Conservation (phyloP, 257 asterid species). For the Rauvolfia tetraphylla region DNA sequence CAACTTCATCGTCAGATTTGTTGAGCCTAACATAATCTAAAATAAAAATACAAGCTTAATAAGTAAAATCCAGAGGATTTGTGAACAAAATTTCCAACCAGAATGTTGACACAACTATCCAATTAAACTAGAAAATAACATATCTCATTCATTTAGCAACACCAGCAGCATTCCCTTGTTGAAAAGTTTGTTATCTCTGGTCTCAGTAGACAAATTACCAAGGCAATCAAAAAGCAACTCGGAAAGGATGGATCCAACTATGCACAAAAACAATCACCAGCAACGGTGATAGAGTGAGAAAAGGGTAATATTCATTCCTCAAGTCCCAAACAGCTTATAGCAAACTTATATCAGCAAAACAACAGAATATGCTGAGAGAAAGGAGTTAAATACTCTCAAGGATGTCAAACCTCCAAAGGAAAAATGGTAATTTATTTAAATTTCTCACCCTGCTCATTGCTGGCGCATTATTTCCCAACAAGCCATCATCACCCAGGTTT, state of each 20-base stretch:
- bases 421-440: constrained; percentile 6
- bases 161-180: neutral
- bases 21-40: neutral
- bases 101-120: constrained; percentile 1
- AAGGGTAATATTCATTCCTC: neutral
- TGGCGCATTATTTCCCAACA: constrained; percentile 63
- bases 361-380: neutral
- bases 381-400: neutral
- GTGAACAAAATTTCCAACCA: neutral
- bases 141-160: neutral
- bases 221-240: neutral
- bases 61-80: neutral
- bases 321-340: neutral
- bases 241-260: neutral
- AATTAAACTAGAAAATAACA: neutral
- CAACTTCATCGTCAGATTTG: neutral
- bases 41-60: neutral
- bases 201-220: neutral
- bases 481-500: constrained; percentile 88
- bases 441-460: constrained; percentile 92
- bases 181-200: neutral
- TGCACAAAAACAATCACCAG: neutral
- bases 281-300: neutral
- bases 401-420: neutral
- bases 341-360: neutral